Conservation (phyloP, 1,284 basidiomycete species). For the Trametes polyzona region DNA sequence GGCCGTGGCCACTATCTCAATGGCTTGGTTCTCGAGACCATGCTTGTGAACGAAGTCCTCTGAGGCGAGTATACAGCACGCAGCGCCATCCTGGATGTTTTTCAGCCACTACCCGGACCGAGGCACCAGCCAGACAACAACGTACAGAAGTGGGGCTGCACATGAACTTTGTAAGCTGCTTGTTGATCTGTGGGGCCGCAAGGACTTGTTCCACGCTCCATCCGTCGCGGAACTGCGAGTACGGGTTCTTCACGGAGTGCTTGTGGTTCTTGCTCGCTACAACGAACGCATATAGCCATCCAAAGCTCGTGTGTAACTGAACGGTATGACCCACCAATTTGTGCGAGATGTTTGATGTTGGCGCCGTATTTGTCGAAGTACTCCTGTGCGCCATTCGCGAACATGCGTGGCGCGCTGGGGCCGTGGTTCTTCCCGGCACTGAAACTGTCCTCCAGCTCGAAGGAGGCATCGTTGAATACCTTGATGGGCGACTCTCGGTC, state of each 20-base stretch:
- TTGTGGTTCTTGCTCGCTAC: slow-evolving; percentile 84
- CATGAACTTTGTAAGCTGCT: slow-evolving; percentile 84
- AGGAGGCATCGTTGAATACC: slow-evolving; percentile 48
- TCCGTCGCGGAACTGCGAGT: slow-evolving; percentile 82
- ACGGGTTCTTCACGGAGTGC: slow-evolving; percentile 84
- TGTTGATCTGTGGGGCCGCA: slow-evolving; percentile 67
- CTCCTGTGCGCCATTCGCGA: slow-evolving; percentile 79
- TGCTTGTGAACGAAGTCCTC: slow-evolving; percentile 82
- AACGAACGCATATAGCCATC: not conserved
- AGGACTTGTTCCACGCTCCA: slow-evolving; percentile 77
- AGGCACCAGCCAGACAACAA: not conserved
- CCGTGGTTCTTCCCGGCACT: slow-evolving; percentile 66
- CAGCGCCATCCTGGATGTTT: slow-evolving; percentile 67
- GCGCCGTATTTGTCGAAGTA: slow-evolving; percentile 81
- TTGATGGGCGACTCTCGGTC: slow-evolving; percentile 68
- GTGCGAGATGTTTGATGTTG: slow-evolving; percentile 68
- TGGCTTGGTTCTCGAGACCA: slow-evolving; percentile 83
- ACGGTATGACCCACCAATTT: slow-evolving; percentile 61
- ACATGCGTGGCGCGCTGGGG: slow-evolving; percentile 74
- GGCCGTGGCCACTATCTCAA: slow-evolving; percentile 73
- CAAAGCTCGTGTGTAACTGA: not conserved
- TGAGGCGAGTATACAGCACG: slow-evolving; percentile 77
- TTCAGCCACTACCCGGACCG: not conserved
- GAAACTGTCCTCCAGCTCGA: slow-evolving; percentile 57
- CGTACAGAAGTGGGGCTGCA: slow-evolving; percentile 82